Percentiles rank a stretch among this genome's conserved stretches.
phyloP scores from a whole-genome alignment of 148 eudicot genomes.

The Selenicereus undatus region DNA sequence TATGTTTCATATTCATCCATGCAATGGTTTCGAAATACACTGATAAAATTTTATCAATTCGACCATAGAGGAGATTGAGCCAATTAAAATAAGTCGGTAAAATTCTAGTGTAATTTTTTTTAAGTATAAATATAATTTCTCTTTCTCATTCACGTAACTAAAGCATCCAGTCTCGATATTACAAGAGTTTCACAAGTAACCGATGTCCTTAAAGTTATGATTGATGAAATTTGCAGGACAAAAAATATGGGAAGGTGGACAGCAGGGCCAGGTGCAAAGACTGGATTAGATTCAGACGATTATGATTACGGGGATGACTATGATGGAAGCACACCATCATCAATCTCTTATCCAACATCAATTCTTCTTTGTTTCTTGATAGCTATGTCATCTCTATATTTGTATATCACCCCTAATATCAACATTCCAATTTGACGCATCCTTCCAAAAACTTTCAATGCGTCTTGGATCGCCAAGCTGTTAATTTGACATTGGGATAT shows the following conservation, averaged over 20 bases:
- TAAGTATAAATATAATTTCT: too few relatives aligned
- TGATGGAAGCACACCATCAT: constrained; percentile 25
- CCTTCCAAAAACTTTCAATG: not conserved
- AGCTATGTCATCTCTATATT: constrained; percentile 32
- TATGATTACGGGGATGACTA: constrained; percentile 43
- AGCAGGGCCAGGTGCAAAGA: constrained; percentile 42
- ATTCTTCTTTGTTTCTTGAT: constrained; percentile 30
- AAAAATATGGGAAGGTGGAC: constrained; percentile 68
- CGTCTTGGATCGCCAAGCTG: not conserved
- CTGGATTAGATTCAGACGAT: constrained; percentile 25
- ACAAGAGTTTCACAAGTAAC: too few relatives aligned
- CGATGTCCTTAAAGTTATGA: too few relatives aligned
- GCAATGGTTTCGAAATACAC: too few relatives aligned
- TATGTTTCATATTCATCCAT: too few relatives aligned
- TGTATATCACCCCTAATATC: constrained; percentile 22
- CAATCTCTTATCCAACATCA: constrained; percentile 17
- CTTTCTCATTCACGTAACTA: too few relatives aligned
- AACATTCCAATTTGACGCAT: constrained; percentile 1
- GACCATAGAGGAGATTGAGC: too few relatives aligned
- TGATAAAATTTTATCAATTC: too few relatives aligned
- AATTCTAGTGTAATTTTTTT: too few relatives aligned
- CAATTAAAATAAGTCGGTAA: too few relatives aligned
- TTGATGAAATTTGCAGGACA: constrained; percentile 32
- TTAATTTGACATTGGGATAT: not conserved
- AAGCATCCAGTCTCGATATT: too few relatives aligned